A percentile compares a stretch with the other conserved stretches of the same genome.
Conservation (phyloP, 208 protist genomes). For the Wallacemonas rigidus region DNA sequence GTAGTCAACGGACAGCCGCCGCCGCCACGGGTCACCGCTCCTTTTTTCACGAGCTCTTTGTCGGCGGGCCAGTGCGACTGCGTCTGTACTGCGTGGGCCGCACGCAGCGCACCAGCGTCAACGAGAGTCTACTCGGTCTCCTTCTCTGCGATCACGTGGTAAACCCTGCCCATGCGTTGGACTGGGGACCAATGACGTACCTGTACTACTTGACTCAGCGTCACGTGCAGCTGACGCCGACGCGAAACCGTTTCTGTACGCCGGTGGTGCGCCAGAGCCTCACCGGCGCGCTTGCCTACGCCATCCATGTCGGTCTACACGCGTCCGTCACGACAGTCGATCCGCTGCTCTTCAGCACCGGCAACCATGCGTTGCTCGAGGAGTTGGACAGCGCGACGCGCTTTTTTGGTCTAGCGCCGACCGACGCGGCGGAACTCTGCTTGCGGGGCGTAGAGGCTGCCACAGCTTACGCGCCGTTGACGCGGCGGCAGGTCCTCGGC, state of each 20-base stretch:
- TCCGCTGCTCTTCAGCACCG: conserved; percentile 89
- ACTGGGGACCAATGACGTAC: conserved; percentile 95
- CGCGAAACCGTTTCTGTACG: conserved; percentile 96
- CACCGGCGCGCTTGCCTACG: conserved; percentile 82
- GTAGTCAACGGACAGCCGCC: neutral
- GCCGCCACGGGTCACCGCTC: neutral
- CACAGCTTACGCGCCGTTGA: conserved; percentile 25
- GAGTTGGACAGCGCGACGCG: conserved; percentile 60
- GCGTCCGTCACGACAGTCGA: conserved; percentile 96
- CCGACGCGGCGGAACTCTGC: conserved; percentile 76
- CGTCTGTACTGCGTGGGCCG: conserved; percentile 71
- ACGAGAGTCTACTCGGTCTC: conserved; percentile 91
- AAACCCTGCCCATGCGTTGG: conserved; percentile 93
- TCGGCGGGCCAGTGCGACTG: conserved; percentile 35
- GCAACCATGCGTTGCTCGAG: conserved; percentile 61
- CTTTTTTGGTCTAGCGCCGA: conserved; percentile 40
- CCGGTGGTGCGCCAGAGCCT: conserved; percentile 68
- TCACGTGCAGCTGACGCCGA: conserved; percentile 95
- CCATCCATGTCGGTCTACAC: conserved; percentile 94
- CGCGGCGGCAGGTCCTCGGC: conserved; percentile 33
- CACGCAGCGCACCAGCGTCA: conserved; percentile 58
- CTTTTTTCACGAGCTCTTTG: neutral
- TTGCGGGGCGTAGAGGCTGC: conserved; percentile 37
- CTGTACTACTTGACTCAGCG: conserved; percentile 98
- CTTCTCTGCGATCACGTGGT: conserved; percentile 94